Evolutionary conservation across 352 stramenopile genomes (phyloP).

Genomic region (Peronospora belbahrii): DNA sequence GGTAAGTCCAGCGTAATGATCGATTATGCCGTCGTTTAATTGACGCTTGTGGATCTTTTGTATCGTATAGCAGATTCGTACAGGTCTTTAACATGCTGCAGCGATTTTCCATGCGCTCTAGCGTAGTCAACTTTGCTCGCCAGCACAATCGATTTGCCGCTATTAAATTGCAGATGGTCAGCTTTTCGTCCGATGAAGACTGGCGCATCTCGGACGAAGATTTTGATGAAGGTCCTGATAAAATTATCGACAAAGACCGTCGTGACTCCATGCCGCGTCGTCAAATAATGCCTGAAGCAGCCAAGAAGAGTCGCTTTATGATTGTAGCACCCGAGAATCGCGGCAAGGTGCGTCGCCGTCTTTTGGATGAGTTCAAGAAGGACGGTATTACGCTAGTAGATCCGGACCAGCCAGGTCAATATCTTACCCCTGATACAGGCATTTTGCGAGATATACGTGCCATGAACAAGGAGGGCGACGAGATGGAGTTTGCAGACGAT

Average conservation of each 20-base stretch:
- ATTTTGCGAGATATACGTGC: slow-evolving; percentile 55
- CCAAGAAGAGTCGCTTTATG: slow-evolving; percentile 73
- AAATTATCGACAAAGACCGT: slow-evolving; percentile 63
- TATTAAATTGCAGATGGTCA: slow-evolving; percentile 31
- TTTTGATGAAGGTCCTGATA: slow-evolving; percentile 60
- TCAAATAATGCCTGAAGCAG: slow-evolving; percentile 66
- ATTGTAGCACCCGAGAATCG: slow-evolving; percentile 62
- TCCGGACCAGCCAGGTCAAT: slow-evolving; percentile 32
- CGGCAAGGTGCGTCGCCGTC: slow-evolving; percentile 63
- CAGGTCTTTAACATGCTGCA: slow-evolving; percentile 40
- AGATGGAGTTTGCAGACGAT: slow-evolving; percentile 61
- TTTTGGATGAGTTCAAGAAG: slow-evolving; percentile 78
- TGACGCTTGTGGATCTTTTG: neutral
- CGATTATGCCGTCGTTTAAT: neutral
- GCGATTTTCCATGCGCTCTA: slow-evolving; percentile 44
- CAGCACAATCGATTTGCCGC: slow-evolving; percentile 16
- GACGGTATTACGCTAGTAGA: slow-evolving; percentile 57
- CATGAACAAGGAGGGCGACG: slow-evolving; percentile 61
- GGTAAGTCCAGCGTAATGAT: too few species aligned
- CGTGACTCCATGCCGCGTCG: slow-evolving; percentile 49
- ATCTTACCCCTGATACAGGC: slow-evolving; percentile 50
- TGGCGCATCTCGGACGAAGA: slow-evolving; percentile 39
- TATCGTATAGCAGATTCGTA: neutral
- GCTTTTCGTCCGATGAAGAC: slow-evolving; percentile 50
- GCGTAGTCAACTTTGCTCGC: slow-evolving; percentile 23